Conservation (phyloP, 179 eudicot genomes). For the Beta lomatogona region DNA sequence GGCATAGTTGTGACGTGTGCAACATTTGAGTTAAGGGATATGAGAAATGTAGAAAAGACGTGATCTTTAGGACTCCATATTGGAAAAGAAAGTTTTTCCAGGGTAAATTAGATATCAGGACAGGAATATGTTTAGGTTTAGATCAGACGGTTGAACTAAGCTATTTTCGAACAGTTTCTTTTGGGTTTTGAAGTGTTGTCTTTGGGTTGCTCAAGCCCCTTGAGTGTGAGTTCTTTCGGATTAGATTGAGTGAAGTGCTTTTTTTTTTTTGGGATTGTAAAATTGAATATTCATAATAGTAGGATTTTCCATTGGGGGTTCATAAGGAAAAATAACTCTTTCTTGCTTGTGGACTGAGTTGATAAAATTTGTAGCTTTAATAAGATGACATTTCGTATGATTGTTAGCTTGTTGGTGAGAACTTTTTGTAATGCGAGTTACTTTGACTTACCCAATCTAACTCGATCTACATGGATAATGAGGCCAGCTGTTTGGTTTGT, state of each 20-base stretch:
- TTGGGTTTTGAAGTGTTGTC: not conserved
- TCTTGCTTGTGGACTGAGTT: not conserved
- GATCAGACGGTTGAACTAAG: not conserved
- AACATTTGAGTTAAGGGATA: not conserved
- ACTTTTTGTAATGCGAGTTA: not conserved
- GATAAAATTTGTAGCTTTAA: not conserved
- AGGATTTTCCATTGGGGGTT: not conserved
- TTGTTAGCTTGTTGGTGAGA: not conserved
- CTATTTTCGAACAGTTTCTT: not conserved
- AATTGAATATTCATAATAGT: no score
- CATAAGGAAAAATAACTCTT: not conserved
- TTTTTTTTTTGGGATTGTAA: not conserved
- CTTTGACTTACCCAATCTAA: no score
- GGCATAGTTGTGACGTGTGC: not conserved
- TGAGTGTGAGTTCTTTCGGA: not conserved
- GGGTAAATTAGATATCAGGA: not conserved
- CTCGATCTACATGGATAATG: not conserved
- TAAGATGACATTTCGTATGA: not conserved
- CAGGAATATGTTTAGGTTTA: not conserved
- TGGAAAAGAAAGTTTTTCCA: not conserved
- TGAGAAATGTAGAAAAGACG: not conserved
- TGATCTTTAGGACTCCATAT: not conserved
- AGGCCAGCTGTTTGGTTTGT: not conserved
- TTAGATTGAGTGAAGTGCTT: not conserved
- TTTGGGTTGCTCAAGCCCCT: not conserved